Evolutionary conservation across 768 basidiomycete species (phyloP), one percentile per base, ranked within the genome.

Genomic region (Pisolithus tinctorius): DNA sequence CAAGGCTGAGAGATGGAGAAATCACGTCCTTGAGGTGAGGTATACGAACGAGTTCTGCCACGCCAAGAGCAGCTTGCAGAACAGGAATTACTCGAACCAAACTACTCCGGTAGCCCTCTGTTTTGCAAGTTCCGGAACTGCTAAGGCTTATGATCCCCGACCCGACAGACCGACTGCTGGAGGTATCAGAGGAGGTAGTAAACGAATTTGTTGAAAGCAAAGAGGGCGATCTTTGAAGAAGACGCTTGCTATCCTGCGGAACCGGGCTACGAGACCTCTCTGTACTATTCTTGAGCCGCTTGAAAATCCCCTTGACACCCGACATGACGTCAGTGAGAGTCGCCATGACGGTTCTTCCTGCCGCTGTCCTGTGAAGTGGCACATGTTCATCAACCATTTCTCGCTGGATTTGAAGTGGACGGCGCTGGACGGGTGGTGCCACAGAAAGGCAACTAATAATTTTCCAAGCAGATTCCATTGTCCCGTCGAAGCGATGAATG

Each of bases 401-500:
- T 14, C 7, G 27, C 34, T 37, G 47, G 34, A 48, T 48, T 14
- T 49, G 38, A 16, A 49, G 48, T 5, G 48, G 14, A 13, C 16
- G 17, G 26, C 37, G 48, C 25, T 36, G 31, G 2, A 7, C 25
- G 26, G 38, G 27, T 31, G 17, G 30, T 2, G 34, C 13, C 20
- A 41, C 40, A 4, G 40, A 23, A 10, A 51, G 45, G 23, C 53
- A 48, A 10, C 60, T 52, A 23, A 70, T 50, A 25, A 69, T 63
- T 1, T 58, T 49, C 63, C 63, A 60, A 17, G 71, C 69, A 9
- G 65, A 64, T 1, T 51, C 51, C 4, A 16, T 31, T 0, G 58
- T 55, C 6, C 51, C 54, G 2, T 49, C 26, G 45, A 70, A 64
- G 9, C 64, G 67, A 31, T 54, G 51, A 27, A 58, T 38, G 25